phyloP scores from a whole-genome alignment of 2,329 filamentous ascomycete species.

The Penicillium psychrosexuale region DNA sequence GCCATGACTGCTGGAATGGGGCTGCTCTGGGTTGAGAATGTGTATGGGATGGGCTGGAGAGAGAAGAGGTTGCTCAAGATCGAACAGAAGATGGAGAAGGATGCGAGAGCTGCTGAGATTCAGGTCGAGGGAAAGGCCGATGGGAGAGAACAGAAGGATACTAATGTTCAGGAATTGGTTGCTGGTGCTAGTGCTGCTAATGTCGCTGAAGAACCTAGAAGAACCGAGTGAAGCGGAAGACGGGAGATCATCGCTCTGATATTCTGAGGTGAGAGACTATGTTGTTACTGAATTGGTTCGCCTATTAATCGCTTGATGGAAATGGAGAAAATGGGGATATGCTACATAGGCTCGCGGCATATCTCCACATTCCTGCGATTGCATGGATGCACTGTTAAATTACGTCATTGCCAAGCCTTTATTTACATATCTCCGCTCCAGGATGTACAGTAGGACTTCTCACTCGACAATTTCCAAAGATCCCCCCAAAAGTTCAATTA shows the following conservation, averaged over 20 bases:
- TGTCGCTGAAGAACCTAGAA: neutral
- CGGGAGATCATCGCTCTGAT: neutral
- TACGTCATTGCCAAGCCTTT: too few species aligned
- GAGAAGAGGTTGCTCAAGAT: constrained; percentile 12
- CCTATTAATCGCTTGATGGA: neutral
- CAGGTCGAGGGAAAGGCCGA: neutral
- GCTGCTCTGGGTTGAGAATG: constrained; percentile 17
- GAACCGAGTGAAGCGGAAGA: neutral
- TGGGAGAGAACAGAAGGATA: neutral
- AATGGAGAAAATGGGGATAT: neutral
- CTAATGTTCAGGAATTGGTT: neutral
- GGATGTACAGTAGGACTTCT: too few species aligned
- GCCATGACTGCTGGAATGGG: constrained; percentile 14
- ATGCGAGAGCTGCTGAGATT: neutral
- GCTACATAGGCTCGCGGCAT: neutral
- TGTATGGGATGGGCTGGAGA: constrained; percentile 22
- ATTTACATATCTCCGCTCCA: too few species aligned
- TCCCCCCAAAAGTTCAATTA: too few species aligned
- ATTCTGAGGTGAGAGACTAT: neutral
- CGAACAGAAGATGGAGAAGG: constrained; percentile 9
- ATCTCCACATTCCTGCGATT: too few species aligned
- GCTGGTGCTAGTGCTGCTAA: neutral
- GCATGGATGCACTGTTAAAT: too few species aligned
- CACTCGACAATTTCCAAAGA: too few species aligned
- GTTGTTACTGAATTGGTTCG: neutral